Conservation (phyloP, 306 rosid species). For the Trifolium subterraneum region DNA sequence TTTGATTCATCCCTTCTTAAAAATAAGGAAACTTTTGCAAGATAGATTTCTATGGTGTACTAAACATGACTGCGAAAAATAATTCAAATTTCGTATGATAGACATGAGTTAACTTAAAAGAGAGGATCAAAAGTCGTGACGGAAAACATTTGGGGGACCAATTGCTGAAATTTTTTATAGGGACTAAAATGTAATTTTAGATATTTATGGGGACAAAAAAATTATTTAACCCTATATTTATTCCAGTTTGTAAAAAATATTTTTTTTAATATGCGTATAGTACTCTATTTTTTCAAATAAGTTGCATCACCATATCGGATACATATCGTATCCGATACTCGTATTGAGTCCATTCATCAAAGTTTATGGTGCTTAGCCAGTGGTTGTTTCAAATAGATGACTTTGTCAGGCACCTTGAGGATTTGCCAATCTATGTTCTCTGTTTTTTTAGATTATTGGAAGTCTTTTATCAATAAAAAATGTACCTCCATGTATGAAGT, state of each 20-base stretch:
- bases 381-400: slow-evolving; percentile 28
- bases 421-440: slow-evolving; percentile 1
- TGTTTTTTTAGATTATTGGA: slow-evolving; percentile 2
- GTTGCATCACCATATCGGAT: neutral
- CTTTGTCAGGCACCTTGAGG: slow-evolving; percentile 25
- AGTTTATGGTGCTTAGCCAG: slow-evolving; percentile 11
- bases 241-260: neutral
- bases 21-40: no score
- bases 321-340: neutral
- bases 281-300: neutral
- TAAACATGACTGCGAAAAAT: no score
- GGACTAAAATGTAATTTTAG: no score
- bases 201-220: no score
- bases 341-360: neutral
- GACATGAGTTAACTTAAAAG: no score
- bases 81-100: no score
- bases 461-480: slow-evolving; percentile 4
- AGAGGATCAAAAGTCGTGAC: no score
- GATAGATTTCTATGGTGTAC: no score
- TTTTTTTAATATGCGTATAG: no score
- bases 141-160: no score
- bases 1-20: no score
- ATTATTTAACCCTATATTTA: neutral
- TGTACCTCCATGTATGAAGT: slow-evolving; percentile 96
- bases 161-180: no score